Evolutionary conservation across 805 yeast genomes (phyloP), one percentile per base, ranked within the genome.

Genomic region (Debaryomyces prosopidis): DNA sequence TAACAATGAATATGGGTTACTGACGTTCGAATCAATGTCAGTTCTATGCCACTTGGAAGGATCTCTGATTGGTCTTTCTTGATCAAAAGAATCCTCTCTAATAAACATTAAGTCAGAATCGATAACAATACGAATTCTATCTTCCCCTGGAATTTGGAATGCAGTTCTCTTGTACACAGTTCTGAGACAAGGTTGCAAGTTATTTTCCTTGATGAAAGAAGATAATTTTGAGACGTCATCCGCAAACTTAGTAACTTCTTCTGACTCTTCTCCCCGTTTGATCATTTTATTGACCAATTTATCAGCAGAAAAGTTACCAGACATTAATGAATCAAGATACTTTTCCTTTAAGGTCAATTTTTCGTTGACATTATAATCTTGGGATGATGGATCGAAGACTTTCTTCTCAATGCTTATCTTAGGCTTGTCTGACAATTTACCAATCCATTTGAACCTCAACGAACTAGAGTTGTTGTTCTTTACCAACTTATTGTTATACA

Each of bases 61-160:
- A 60, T 89, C 87, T 69, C 99, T 85, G 50, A 90, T 86, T 14
- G 99, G 98, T 55, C 91, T 79, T 51, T 81, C 83, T 37, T 76
- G 68, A 65, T 91, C 96, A 60, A 92, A 86, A 0, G 92, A 69
- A 63, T 92, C 98, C 63, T 92, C 99, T 57, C 98, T 81, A 49
- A 92, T 84, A 61, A 88, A 91, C 42, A 84, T 61, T 45, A 94
- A 81, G 63, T 94, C 94, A 12, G 95, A 85, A 68, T 92, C 98
- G 51, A 92, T 88, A 36, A 88, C 84, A 49, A 94, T 84, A 63
- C 98, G 83, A 32, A 91, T 85, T 59, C 92, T 81, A 63, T 91
- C 95, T 63, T 94, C 98, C 47, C 97, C 97, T 2, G 99, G 99
- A 57, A 92, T 92, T 74, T 92, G 97, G 75, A 94, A 92, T 2